Evolutionary conservation across 495 filamentous ascomycete genomes (phyloP), one percentile per base, ranked within the genome.

Genomic region (Xylaria sp.): DNA sequence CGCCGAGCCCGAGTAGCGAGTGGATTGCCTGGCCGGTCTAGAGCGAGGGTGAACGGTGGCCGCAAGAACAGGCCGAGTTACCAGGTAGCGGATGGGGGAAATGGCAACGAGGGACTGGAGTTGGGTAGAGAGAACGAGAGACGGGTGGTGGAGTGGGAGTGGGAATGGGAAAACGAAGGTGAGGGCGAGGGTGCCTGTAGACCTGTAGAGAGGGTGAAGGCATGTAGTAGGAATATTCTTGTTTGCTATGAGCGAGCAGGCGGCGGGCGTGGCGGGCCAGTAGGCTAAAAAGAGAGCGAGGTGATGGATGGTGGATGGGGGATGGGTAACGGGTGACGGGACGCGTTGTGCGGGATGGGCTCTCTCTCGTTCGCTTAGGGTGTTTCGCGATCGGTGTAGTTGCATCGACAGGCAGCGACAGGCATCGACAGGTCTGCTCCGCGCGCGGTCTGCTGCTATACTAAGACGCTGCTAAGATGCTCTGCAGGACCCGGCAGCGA

Each of bases 241-340:
- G 74, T 76, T 72, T 74, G 76, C 74, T 73, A 69, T 70, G 24
- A 21, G 62, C 71, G 71, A 43, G 17, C 44, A 33, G 46, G 44
- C 48, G 58, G 31, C 37, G 48, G 26, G 61, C 26, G 50, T 7
- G 48, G 41, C 24, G 29, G 41, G 35, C 37, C 35, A 52, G 64
- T 24, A 40, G 44, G 68, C 61, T 70, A 59, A 62, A 74, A 77
- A 77, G 72, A 46, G 69, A 61, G 70, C 24, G 55, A 63, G 55
- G 43, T 55, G 69, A 69, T 72, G 67, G 55, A 35, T 55, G 69
- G 68, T 72, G 67, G n/a, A n/a, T n/a, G n/a, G 55, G 43, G 46
- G 69, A 69, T 72, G 67, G n/a, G n/a, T n/a, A n/a, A n/a, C n/a
- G n/a, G 55, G 43, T 55, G 69, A 69, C 71, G 67, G 48, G 70